These are phyloP conservation scores for Pestalotiopsis fici DNA, from an alignment of 2,329 filamentous ascomycete genomes.

Conservation along the genomic window DNA sequence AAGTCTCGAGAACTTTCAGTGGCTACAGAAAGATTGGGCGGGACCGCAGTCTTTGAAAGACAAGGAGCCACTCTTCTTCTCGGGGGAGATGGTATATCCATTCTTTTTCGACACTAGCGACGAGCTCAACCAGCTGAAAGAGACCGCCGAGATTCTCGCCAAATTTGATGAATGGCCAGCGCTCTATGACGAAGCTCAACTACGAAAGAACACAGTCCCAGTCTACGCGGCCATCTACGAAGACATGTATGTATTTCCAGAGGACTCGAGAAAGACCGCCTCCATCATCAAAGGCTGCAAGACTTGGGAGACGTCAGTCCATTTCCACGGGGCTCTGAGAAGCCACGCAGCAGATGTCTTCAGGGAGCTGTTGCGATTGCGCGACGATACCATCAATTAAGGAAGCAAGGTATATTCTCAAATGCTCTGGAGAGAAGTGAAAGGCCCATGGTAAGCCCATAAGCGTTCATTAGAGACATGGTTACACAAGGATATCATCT, in stretches of 20 bases:
- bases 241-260: conserved; percentile 90
- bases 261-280: conserved; percentile 73
- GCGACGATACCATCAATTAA: conserved; percentile 67
- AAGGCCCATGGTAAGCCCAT: not conserved
- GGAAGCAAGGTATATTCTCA: not conserved
- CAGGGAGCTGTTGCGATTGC: conserved; percentile 72
- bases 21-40: conserved; percentile 46
- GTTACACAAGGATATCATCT: too few relatives aligned
- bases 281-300: conserved; percentile 73
- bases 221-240: conserved; percentile 86
- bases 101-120: conserved; percentile 81
- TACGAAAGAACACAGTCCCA: conserved; percentile 78
- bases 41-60: conserved; percentile 33
- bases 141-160: conserved; percentile 73
- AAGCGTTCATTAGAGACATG: too few relatives aligned
- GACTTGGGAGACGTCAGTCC: conserved; percentile 80
- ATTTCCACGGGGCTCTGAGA: conserved; percentile 85
- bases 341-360: conserved; percentile 75
- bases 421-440: not conserved
- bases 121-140: conserved; percentile 69
- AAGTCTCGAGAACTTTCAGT: conserved; percentile 46
- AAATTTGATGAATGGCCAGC: conserved; percentile 68
- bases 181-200: conserved; percentile 74
- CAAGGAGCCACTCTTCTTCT: conserved; percentile 70
- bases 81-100: conserved; percentile 89